Conservation (phyloP, 768 basidiomycete species). For the Termitomyces sp. region DNA sequence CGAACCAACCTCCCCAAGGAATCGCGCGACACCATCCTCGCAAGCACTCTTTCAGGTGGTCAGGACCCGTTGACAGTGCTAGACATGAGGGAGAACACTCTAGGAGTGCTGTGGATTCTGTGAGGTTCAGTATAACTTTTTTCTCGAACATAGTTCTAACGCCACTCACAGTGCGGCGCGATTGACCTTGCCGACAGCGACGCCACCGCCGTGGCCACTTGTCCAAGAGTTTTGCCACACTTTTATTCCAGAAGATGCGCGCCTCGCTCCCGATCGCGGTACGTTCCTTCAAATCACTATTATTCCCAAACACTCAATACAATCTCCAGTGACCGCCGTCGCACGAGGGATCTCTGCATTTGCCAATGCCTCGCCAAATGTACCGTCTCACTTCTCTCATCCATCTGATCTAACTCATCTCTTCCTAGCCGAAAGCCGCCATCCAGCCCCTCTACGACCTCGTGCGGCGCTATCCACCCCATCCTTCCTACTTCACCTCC, state of each 20-base stretch:
- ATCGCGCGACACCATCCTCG: slow-evolving; percentile 53
- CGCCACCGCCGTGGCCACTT: slow-evolving; percentile 39
- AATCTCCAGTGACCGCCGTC: slow-evolving; percentile 54
- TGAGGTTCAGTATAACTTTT: slow-evolving; percentile 32
- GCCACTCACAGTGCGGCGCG: slow-evolving; percentile 54
- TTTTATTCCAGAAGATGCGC: slow-evolving; percentile 65
- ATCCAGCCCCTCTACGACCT: slow-evolving; percentile 61
- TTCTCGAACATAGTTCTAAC: background rate
- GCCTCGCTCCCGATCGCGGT: slow-evolving; percentile 72
- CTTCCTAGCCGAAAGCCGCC: slow-evolving; percentile 37
- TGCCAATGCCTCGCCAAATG: slow-evolving; percentile 37
- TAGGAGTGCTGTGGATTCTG: slow-evolving; percentile 74
- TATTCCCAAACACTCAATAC: background rate
- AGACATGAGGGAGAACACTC: slow-evolving; percentile 52
- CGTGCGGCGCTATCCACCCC: slow-evolving; percentile 59
- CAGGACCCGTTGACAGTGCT: slow-evolving; percentile 68
- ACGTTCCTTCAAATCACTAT: slow-evolving; percentile 4
- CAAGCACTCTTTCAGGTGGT: slow-evolving; percentile 52
- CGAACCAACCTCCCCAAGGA: slow-evolving; percentile 54
- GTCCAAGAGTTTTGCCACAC: slow-evolving; percentile 57
- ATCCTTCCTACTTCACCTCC: slow-evolving; percentile 59
- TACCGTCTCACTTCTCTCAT: background rate
- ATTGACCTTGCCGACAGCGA: slow-evolving; percentile 38
- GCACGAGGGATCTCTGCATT: slow-evolving; percentile 58
- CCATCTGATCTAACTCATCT: background rate